Base-by-base conservation (phyloP, 371 early-diverging fungal species). In the Syncephalastrum racemosum region DNA sequence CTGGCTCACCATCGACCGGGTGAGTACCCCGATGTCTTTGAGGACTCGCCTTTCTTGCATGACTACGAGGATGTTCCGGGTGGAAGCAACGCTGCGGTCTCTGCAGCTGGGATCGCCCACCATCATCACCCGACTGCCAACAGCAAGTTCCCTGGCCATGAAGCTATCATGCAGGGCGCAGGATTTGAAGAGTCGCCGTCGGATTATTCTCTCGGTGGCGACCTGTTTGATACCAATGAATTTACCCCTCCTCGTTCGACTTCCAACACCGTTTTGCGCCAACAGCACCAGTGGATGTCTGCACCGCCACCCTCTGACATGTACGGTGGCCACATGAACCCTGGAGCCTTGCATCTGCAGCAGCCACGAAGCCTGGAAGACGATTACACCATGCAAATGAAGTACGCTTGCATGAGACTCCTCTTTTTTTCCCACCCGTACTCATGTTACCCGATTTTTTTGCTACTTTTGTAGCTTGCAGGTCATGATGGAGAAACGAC, bases 401-500 rank as follows among this genome's bases (percentile, higher is more conserved):
- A 73, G 79, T 78, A 74, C 66, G 66, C 42, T 60, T 45, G 46
- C 22, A 22, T 45, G 46, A 19, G 13, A 19, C 19, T 15, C 22
- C 22, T 16, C 19, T 2, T 13, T 45, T 45, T 45, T 45, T 45
- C 46, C 46, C 22, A 45, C 19, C 22, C 22, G 19, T 19, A 22
- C 16, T 22, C 46, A 45, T 45, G 46, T 16, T 45, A 19, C 22
- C 22, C 46, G 14, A 19, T 13, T 23, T 54, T 40, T 40, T 40
- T 46, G 56, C 31, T 14, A 15, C 40, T 25, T 46, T 23, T 36
- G 40, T 59, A 79, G 76, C 46, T 55, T 73, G 19, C 79, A 75
- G 45, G 48, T 62, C 19, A 47, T 73, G 24, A 66, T 71, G 58
- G 98, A 98, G 68, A 96, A 96, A 72, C 81, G 92, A 13, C 80